Evolutionary conservation across 192 early-diverging fungal species (phyloP), one percentile per base, ranked within the genome.

Genomic region (Backusella westeae): DNA sequence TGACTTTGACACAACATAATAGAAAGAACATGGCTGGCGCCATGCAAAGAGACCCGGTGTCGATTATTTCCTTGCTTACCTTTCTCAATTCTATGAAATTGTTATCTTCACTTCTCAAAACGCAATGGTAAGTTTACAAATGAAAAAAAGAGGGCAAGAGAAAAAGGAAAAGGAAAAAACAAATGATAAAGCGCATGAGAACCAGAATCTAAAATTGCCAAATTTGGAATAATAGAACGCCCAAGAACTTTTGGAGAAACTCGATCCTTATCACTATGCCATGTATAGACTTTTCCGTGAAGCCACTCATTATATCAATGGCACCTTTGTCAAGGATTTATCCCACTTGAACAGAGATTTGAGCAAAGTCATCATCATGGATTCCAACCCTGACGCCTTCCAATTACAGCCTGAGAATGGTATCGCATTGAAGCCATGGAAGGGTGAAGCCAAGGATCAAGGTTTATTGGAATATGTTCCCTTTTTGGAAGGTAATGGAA

Each of bases 11-110:
- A 34, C 75, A 49, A 56, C 34, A 29, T 70, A 46, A 42, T 82
- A 93, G 91, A 96, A 95, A 87, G 92, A 97, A 77, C 86, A 94
- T 73, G 98, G 98, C 29, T 99, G 98, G 98, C 90, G 97, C 70
- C 91, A 93, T 67, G 98, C 97, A 41, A 97, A 95, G 79, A 91
- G 98, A 63, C 97, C 98, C 17, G 97, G 96, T 53, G 90, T 97
- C 44, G 97, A 99, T 71, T 94, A 98, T 79, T 97, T 99, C 80
- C 78, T 99, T 32, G 89, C 93, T 70, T 96, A 96, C 82, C 84
- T 99, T 75, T 89, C 91, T 74, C 91, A 93, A 78, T 93, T 95
- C 83, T 99, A 90, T 83, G 98, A 99, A 87, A 90, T 99, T 69
- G 96, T 99, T 29, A 90, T 99, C 23, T 98, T 97, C 78, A 97